phyloP scores from a whole-genome alignment of 345 rosid species.

The Ailanthus altissimus region DNA sequence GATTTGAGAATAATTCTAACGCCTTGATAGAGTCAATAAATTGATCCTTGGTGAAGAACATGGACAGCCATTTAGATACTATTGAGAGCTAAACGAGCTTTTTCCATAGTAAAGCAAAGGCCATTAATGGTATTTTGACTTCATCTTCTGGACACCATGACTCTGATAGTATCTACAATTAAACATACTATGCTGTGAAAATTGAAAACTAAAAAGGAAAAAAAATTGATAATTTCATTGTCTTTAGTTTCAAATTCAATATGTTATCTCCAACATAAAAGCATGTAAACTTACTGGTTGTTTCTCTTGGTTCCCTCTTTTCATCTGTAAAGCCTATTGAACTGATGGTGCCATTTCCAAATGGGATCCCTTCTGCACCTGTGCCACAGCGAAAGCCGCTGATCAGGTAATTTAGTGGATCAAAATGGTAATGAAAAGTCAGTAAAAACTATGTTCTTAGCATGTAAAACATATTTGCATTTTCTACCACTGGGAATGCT shows the following conservation, averaged over 20 bases:
- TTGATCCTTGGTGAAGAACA: neutral
- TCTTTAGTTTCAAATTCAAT: neutral
- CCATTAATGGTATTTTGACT: neutral
- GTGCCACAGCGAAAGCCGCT: conserved; percentile 62
- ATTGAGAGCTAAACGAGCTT: neutral
- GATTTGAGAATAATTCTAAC: neutral
- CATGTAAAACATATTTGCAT: neutral
- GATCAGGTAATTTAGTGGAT: conserved; percentile 55
- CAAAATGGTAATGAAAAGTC: neutral
- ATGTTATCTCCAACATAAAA: neutral
- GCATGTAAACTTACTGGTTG: neutral
- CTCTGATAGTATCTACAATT: no score
- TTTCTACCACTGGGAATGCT: neutral
- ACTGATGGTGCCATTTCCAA: conserved; percentile 37
- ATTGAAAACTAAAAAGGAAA: neutral
- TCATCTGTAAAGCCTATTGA: conserved; percentile 51
- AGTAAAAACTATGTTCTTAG: neutral
- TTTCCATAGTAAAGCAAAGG: neutral
- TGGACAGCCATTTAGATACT: neutral
- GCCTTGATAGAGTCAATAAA: neutral
- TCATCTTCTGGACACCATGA: neutral
- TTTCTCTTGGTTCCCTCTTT: conserved; percentile 12
- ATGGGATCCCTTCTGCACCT: conserved; percentile 41
- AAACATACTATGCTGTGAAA: neutral
- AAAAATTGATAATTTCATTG: neutral